These are phyloP conservation scores for Cladosporium halotolerans DNA, from an alignment of 2,329 filamentous ascomycete species.

Conservation along the genomic window DNA sequence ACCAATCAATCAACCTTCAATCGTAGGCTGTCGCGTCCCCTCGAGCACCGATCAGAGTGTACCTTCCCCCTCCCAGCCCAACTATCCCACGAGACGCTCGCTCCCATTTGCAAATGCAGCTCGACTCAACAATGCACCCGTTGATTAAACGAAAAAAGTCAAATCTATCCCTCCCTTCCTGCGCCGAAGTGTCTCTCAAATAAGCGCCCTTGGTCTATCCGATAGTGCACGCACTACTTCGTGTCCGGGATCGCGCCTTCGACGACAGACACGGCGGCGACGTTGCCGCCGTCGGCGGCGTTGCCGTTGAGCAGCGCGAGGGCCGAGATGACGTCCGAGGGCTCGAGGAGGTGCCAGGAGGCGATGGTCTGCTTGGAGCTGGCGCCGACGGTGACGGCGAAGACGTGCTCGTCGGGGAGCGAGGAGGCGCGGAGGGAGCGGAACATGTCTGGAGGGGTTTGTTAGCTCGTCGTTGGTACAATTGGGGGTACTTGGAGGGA, in stretches of 20 bases:
- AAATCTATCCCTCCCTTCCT: too few relatives aligned
- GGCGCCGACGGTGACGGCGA: conserved; percentile 85
- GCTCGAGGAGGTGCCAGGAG: conserved; percentile 83
- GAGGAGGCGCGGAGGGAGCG: conserved; percentile 61
- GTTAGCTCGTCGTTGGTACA: conserved; percentile 20
- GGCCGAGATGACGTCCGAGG: conserved; percentile 67
- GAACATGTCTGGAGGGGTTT: conserved; percentile 60
- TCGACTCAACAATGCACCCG: too few relatives aligned
- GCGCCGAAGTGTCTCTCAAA: background rate
- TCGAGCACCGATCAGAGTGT: too few relatives aligned
- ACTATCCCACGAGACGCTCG: too few relatives aligned
- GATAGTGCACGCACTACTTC: background rate
- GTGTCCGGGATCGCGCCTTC: conserved; percentile 24
- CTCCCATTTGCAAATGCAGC: too few relatives aligned
- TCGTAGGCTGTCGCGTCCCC: too few relatives aligned
- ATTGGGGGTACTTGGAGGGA: background rate
- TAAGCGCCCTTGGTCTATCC: background rate
- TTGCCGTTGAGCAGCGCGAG: conserved; percentile 30
- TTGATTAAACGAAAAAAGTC: too few relatives aligned
- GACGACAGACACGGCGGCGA: conserved; percentile 25
- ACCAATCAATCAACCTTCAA: too few relatives aligned
- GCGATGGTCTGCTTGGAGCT: conserved; percentile 89
- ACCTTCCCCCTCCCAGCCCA: too few relatives aligned
- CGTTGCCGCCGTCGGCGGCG: conserved; percentile 25
- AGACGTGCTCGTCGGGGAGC: conserved; percentile 62